Evolutionary conservation across 2,329 filamentous ascomycete species (phyloP).

Genomic region (Sporothrix globosa): DNA sequence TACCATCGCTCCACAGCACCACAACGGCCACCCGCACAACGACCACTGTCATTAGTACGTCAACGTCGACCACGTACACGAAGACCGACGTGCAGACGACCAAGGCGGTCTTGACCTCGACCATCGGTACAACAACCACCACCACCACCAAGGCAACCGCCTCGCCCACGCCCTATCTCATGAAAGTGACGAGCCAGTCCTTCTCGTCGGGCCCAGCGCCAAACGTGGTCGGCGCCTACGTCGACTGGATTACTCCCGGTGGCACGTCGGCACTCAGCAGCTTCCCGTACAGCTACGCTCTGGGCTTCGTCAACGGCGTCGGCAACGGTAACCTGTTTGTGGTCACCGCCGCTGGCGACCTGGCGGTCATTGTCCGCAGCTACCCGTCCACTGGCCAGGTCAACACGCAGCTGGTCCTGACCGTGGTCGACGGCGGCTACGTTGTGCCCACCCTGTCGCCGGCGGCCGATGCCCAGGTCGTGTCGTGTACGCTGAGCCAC

Average conservation of each 20-base stretch:
- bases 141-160: conserved; percentile 17
- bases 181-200: neutral
- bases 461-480: neutral
- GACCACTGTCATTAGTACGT: neutral
- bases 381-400: neutral
- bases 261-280: neutral
- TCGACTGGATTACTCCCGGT: conserved; percentile 1
- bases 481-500: conserved; percentile 8
- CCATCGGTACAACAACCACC: conserved; percentile 23
- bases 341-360: neutral
- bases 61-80: conserved; percentile 21
- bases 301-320: neutral
- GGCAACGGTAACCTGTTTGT: neutral
- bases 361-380: neutral
- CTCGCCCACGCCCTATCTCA: conserved; percentile 19
- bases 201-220: neutral
- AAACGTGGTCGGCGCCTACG: neutral
- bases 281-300: conserved; percentile 9
- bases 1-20: conserved; percentile 27
- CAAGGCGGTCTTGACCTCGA: neutral
- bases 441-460: conserved; percentile 13
- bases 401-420: conserved; percentile 10
- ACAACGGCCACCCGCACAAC: neutral
- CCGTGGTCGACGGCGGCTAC: conserved; percentile 1
- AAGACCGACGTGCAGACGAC: conserved; percentile 13